These are phyloP conservation scores for Gelatoporia subvermispora DNA, from an alignment of 768 basidiomycete species.

Conservation along the genomic window DNA sequence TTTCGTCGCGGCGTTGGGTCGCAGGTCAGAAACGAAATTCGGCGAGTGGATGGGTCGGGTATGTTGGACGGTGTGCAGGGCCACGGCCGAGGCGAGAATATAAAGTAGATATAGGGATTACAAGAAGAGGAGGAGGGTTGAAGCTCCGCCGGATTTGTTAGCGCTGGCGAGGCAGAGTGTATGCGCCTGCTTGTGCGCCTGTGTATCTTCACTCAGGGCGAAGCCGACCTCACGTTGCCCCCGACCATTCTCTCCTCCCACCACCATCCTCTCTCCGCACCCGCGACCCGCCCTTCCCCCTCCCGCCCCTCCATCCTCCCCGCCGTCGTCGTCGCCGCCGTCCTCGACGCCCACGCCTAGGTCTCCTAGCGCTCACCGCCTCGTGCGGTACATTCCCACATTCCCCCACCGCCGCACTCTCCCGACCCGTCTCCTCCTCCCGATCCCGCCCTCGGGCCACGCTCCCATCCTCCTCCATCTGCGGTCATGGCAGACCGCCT, in stretches of 20 bases:
- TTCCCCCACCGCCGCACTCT: constrained; percentile 1
- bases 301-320: constrained; percentile 10
- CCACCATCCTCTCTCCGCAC: constrained; percentile 20
- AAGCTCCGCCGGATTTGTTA: constrained; percentile 15
- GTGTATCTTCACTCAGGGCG: constrained; percentile 14
- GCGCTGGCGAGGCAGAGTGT: constrained; percentile 7
- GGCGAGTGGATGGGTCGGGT: too few relatives aligned
- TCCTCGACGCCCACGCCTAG: not conserved
- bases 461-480: constrained; percentile 7
- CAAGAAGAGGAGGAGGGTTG: constrained; percentile 6
- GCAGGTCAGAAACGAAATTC: too few relatives aligned
- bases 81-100: too few relatives aligned
- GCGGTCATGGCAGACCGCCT: constrained; percentile 55
- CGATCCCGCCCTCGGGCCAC: constrained; percentile 11
- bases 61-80: too few relatives aligned
- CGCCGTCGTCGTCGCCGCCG: constrained; percentile 21
- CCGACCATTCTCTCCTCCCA: constrained; percentile 20
- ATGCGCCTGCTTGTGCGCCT: constrained; percentile 16
- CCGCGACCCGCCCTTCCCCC: constrained; percentile 16
- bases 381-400: constrained; percentile 9
- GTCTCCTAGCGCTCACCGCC: not conserved
- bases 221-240: constrained; percentile 19
- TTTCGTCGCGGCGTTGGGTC: too few relatives aligned
- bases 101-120: too few relatives aligned
- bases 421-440: constrained; percentile 2